Evolutionary conservation across 2,329 filamentous ascomycete genomes (phyloP).

Genomic region (Aspergillus fischeri): DNA sequence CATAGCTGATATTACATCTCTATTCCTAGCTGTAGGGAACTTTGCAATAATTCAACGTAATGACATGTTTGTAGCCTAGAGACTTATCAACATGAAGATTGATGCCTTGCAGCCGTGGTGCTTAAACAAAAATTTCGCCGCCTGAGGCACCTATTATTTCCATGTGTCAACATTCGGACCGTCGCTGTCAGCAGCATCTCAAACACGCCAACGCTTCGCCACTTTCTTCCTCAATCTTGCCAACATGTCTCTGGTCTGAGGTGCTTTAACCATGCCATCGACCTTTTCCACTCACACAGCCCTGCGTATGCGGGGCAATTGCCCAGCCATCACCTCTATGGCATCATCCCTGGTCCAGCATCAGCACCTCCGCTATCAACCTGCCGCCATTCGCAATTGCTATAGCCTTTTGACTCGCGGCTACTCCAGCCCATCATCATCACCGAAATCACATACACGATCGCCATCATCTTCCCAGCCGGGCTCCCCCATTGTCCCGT

Average conservation of each 20-base stretch:
- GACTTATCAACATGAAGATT: neutral
- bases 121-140: neutral
- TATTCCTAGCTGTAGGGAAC: neutral
- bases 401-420: neutral
- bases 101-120: neutral
- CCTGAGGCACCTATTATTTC: neutral
- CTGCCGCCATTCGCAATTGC: neutral
- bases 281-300: neutral
- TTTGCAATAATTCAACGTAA: neutral
- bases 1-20: neutral
- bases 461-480: conserved; percentile 18
- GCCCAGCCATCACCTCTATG: neutral
- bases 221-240: neutral
- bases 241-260: neutral
- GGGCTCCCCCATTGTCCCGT: conserved; percentile 9
- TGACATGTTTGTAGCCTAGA: neutral
- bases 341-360: neutral
- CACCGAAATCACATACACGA: conserved; percentile 15
- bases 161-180: neutral
- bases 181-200: neutral
- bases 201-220: neutral
- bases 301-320: neutral
- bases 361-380: neutral
- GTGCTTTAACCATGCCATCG: neutral
- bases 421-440: conserved; percentile 7